Percentiles rank a stretch among this genome's conserved stretches.
These are phyloP conservation scores for Guyanaporus albipodus DNA, from an alignment of 768 basidiomycete species.

Conservation along the genomic window DNA sequence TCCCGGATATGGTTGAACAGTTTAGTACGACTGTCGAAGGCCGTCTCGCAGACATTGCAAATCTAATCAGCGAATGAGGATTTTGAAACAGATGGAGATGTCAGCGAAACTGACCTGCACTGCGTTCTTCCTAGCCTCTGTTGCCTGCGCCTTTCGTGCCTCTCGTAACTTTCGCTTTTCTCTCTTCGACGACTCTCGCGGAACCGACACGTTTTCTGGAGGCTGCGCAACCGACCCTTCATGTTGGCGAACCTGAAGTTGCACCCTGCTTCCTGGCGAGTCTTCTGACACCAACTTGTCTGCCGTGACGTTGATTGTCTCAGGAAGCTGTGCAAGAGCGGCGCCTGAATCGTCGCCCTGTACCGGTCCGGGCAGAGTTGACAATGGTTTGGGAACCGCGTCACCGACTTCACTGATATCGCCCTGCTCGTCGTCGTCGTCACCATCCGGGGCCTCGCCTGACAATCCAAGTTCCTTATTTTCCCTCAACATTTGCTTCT, in stretches of 20 bases:
- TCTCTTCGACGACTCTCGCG: constrained; percentile 57
- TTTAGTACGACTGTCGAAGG: constrained; percentile 66
- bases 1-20: constrained; percentile 71
- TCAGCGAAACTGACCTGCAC: constrained; percentile 13
- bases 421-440: constrained; percentile 24
- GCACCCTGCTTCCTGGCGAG: constrained; percentile 4
- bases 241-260: constrained; percentile 4
- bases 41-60: constrained; percentile 67
- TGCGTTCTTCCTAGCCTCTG: not conserved
- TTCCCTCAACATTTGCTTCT: constrained; percentile 73
- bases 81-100: not conserved
- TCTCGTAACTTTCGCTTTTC: constrained; percentile 80
- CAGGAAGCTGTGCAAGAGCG: not conserved
- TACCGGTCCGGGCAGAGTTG: constrained; percentile 9
- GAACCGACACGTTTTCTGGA: not conserved
- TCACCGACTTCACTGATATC: constrained; percentile 8
- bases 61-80: constrained; percentile 26
- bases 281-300: constrained; percentile 7
- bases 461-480: constrained; percentile 59
- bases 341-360: constrained; percentile 2
- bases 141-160: constrained; percentile 52
- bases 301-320: constrained; percentile 1
- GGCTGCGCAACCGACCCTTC: not conserved
- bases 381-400: constrained; percentile 9
- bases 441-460: constrained; percentile 30